Evolutionary conservation across 2,329 filamentous ascomycete species (phyloP).

Genomic region (Drechmeria coniospora): DNA sequence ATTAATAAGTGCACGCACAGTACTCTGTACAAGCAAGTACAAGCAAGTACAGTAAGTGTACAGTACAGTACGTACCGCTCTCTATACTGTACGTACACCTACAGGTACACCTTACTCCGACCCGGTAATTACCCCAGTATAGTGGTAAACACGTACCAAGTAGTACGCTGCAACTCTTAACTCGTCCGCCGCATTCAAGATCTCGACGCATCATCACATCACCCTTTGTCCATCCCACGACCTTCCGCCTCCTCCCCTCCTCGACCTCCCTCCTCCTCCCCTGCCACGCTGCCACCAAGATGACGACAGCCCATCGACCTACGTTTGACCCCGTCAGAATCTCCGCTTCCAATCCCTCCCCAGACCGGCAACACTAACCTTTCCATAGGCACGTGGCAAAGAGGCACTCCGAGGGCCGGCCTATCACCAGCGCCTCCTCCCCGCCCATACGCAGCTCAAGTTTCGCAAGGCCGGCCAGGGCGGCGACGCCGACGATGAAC

Average conservation of each 20-base stretch:
- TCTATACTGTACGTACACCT: too few relatives aligned
- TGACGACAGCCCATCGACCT: slow-evolving; percentile 64
- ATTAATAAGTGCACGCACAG: too few relatives aligned
- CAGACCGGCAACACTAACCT: slow-evolving; percentile 10
- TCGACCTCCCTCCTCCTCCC: neutral
- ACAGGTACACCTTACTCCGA: too few relatives aligned
- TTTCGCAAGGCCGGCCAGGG: slow-evolving; percentile 78
- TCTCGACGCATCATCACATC: neutral
- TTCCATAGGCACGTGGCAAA: slow-evolving; percentile 66
- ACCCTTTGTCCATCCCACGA: neutral
- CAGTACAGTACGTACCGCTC: too few relatives aligned
- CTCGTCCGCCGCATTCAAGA: too few relatives aligned
- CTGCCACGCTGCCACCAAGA: slow-evolving; percentile 14
- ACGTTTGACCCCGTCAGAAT: slow-evolving; percentile 78
- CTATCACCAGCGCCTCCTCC: slow-evolving; percentile 90
- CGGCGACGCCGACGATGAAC: slow-evolving; percentile 56
- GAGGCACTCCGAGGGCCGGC: slow-evolving; percentile 85
- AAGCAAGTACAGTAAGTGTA: too few relatives aligned
- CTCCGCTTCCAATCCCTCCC: slow-evolving; percentile 4
- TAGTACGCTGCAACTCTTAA: too few relatives aligned
- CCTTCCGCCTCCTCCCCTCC: neutral
- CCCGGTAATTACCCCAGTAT: too few relatives aligned
- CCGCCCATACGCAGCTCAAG: slow-evolving; percentile 87
- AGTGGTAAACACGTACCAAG: too few relatives aligned
- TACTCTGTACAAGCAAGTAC: too few relatives aligned